Base-by-base conservation (phyloP, 805 yeast species). In the Sungouiozyma ichnusensis region DNA sequence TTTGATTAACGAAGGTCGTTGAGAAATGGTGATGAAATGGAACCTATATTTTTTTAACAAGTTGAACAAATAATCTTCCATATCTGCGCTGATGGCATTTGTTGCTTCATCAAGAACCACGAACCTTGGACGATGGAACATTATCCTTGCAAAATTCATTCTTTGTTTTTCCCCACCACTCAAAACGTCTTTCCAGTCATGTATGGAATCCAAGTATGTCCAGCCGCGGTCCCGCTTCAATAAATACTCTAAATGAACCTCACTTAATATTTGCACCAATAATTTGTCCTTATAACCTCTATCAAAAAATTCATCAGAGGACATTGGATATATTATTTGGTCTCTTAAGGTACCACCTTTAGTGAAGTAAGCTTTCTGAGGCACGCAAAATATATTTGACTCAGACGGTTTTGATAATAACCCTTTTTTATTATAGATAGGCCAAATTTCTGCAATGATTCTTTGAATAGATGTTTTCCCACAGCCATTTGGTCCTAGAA, bases 111-210 rank as follows among this genome's bases (percentile, higher is more conserved):
- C 97, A 47, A 87, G 71, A 2, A 87, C 76, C 3, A 87, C 86
- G 60, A 85, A 85, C 57, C 74, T 73, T 38, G 95, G 95, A 41
- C 74, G 74, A 57, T 82, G 85, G 65, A 81, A 85, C 50, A 87
- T 65, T 2, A 87, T 74, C 52, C 96, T 72, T 0, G 97, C 95
- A 66, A 87, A 83, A 60, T 85, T 77, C 60, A 87, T 73, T 57
- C 95, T 76, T 67, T 87, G 97, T 63, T 85, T 81, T 60, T 87
- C 97, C 44, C 97, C 97, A n/a, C 97, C 97, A 62, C 92, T 81
- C 49, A 87, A 72, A n/a, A 87, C 81, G 57, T 83, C 94, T 54
- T 80, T 80, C 96, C 96, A 87, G 50, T 79, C 85, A 45, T 80
- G 72, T 9, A 62, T 51, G 4, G 69, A 57, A 48, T 70, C 66